Evolutionary conservation across 2,329 filamentous ascomycete genomes (phyloP).

Genomic region (Xylariales sp.): DNA sequence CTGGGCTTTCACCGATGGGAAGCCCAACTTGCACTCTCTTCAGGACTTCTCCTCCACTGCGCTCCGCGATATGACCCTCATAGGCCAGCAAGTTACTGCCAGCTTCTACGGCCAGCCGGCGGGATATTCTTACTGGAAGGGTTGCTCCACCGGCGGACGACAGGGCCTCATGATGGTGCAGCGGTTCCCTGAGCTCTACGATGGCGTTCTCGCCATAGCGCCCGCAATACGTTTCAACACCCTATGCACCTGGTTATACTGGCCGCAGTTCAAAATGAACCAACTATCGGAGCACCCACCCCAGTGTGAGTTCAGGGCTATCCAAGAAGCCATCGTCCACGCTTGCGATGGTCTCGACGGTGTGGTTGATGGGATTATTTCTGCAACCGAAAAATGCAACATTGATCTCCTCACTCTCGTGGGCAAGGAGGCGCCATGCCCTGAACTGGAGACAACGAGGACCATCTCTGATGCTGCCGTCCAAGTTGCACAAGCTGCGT

Average conservation of each 20-base stretch:
- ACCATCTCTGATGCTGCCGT: background rate
- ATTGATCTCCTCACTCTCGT: conserved; percentile 1
- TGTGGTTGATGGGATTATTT: conserved; percentile 32
- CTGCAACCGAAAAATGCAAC: conserved; percentile 1
- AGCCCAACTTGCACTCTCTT: too few species aligned
- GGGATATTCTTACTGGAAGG: conserved; percentile 46
- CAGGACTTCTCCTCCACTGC: too few species aligned
- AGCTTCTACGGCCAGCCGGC: too few species aligned
- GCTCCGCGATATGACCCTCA: too few species aligned
- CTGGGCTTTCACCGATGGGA: too few species aligned
- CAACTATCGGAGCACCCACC: background rate
- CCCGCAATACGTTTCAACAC: conserved; percentile 28
- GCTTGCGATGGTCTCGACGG: conserved; percentile 35
- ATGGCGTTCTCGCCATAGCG: conserved; percentile 47
- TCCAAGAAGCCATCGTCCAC: too few species aligned
- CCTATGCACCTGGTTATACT: background rate
- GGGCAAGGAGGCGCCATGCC: background rate
- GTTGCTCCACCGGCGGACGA: conserved; percentile 55
- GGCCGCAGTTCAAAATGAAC: conserved; percentile 1
- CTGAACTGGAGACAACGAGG: background rate
- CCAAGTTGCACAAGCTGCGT: too few species aligned
- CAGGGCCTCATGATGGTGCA: conserved; percentile 52
- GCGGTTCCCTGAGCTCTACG: conserved; percentile 49
- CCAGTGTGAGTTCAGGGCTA: too few species aligned
- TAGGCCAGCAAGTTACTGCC: too few species aligned